These are phyloP conservation scores for Backusella tarrabulga DNA, from an alignment of 192 early-diverging fungal genomes.

Conservation along the genomic window DNA sequence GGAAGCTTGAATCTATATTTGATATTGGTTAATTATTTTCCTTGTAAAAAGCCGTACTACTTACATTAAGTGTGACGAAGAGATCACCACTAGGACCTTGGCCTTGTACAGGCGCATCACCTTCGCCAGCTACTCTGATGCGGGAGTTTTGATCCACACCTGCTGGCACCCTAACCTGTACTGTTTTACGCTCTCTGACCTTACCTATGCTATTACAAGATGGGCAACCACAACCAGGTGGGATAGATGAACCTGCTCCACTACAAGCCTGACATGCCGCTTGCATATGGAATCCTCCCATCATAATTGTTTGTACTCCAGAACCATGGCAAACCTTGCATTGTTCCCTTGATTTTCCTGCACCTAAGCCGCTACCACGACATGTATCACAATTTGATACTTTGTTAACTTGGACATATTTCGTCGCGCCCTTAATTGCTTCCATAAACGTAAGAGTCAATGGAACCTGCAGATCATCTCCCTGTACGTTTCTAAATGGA, in stretches of 20 bases:
- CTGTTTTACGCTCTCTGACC: slow-evolving; percentile 69
- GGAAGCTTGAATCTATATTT: slow-evolving; percentile 34
- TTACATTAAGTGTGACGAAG: slow-evolving; percentile 76
- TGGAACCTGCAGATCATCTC: slow-evolving; percentile 62
- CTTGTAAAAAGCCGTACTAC: not conserved
- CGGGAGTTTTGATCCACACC: slow-evolving; percentile 84
- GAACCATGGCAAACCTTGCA: slow-evolving; percentile 82
- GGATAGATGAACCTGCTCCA: slow-evolving; percentile 75
- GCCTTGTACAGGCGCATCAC: slow-evolving; percentile 76
- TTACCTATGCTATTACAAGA: slow-evolving; percentile 82
- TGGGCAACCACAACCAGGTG: slow-evolving; percentile 63
- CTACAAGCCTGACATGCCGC: slow-evolving; percentile 81
- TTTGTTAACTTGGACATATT: slow-evolving; percentile 61
- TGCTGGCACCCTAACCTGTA: slow-evolving; percentile 79
- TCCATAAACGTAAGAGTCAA: slow-evolving; percentile 88
- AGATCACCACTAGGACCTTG: slow-evolving; percentile 81
- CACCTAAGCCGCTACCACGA: slow-evolving; percentile 76
- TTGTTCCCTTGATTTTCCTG: slow-evolving; percentile 63
- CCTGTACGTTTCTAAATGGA: slow-evolving; percentile 35
- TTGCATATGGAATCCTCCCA: slow-evolving; percentile 92
- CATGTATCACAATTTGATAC: slow-evolving; percentile 79
- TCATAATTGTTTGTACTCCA: slow-evolving; percentile 76
- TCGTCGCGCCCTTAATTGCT: slow-evolving; percentile 77
- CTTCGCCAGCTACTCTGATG: slow-evolving; percentile 75
- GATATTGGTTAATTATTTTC: not conserved